Evolutionary conservation across 192 early-diverging fungal species (phyloP).

Genomic region (Backusella circina): DNA sequence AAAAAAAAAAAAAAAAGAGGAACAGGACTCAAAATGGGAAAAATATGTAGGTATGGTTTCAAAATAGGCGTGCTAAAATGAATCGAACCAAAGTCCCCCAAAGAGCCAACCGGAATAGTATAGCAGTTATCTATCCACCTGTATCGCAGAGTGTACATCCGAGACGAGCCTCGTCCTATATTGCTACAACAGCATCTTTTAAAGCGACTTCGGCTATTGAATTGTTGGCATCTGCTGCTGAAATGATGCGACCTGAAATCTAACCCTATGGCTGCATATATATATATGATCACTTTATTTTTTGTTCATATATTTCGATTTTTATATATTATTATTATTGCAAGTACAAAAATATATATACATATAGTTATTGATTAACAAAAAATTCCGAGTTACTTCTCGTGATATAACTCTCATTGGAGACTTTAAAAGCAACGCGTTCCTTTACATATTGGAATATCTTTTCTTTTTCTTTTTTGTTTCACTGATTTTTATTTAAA

Average conservation of each 20-base stretch:
- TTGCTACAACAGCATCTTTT: not conserved
- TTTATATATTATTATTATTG: not conserved
- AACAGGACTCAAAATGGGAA: no score
- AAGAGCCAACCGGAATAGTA: not conserved
- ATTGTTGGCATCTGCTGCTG: not conserved
- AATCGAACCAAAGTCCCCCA: conserved; percentile 41
- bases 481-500: no score
- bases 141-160: not conserved
- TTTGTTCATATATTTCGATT: not conserved
- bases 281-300: not conserved
- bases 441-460: not conserved
- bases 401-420: not conserved
- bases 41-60: conserved; percentile 84
- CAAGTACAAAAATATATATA: not conserved
- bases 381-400: not conserved
- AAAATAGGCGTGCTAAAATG: conserved; percentile 78
- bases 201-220: not conserved
- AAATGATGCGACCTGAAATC: not conserved
- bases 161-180: not conserved
- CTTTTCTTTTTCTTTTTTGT: no score
- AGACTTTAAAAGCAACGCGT: not conserved
- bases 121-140: not conserved
- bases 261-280: not conserved
- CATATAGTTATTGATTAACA: conserved; percentile 2
- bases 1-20: not conserved